phyloP scores from a whole-genome alignment of 352 stramenopile genomes.

The Globisporangium camurandrum region DNA sequence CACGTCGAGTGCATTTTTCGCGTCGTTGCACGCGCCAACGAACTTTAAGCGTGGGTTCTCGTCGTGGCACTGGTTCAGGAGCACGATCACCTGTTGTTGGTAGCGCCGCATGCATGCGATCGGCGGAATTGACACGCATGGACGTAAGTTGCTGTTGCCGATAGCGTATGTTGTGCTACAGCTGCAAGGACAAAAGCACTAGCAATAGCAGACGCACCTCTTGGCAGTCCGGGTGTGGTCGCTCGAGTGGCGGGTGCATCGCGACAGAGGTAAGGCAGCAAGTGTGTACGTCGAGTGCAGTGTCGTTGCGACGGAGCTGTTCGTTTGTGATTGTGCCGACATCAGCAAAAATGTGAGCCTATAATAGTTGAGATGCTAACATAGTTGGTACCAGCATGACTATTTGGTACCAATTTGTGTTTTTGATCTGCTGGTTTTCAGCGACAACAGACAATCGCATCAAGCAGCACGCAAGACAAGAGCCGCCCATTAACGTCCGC shows the following conservation, averaged over 20 bases:
- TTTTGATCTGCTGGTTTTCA: too few species aligned
- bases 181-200: background rate
- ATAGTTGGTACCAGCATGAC: too few species aligned
- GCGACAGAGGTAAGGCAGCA: background rate
- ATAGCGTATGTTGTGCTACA: background rate
- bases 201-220: constrained; percentile 22
- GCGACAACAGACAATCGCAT: too few species aligned
- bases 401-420: too few species aligned
- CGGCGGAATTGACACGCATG: background rate
- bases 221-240: constrained; percentile 75
- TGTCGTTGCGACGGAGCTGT: background rate
- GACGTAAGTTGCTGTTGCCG: background rate
- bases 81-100: constrained; percentile 48
- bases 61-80: constrained; percentile 61
- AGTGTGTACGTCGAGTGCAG: background rate
- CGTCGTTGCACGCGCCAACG: constrained; percentile 56
- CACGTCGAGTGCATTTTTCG: constrained; percentile 68
- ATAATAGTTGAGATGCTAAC: too few species aligned
- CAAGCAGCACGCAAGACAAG: too few species aligned
- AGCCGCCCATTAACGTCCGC: too few species aligned
- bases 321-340: background rate
- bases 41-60: constrained; percentile 76
- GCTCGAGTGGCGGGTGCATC: constrained; percentile 79
- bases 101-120: background rate
- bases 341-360: background rate